phyloP scores from a whole-genome alignment of 441 rosid genomes.

The Sinapis alba region DNA sequence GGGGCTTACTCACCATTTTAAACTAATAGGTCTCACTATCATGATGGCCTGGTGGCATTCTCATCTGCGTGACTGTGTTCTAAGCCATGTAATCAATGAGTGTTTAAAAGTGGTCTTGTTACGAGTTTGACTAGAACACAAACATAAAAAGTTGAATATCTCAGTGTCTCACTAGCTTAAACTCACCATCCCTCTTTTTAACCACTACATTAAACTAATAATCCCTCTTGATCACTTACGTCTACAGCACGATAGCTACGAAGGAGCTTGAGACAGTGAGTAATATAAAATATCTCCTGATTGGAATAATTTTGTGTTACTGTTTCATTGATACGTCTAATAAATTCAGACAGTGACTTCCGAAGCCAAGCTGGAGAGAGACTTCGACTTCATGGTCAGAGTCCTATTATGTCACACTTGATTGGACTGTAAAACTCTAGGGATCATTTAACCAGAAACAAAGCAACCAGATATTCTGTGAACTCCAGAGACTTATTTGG shows the following conservation, averaged over 20 bases:
- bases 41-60: background rate
- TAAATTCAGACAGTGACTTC: background rate
- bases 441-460: conserved; percentile 6
- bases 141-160: background rate
- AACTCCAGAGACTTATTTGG: conserved; percentile 14
- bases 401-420: conserved; percentile 8
- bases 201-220: background rate
- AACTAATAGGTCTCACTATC: background rate
- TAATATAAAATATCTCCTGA: background rate
- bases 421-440: conserved; percentile 26
- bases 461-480: conserved; percentile 27
- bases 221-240: background rate
- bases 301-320: background rate
- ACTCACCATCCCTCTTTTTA: background rate
- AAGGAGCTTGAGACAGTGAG: background rate
- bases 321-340: background rate
- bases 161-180: background rate
- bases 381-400: conserved; percentile 13
- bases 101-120: conserved; percentile 3
- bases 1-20: background rate
- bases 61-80: background rate
- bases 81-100: background rate
- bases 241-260: background rate
- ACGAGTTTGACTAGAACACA: background rate
- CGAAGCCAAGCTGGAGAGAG: conserved; percentile 31